phyloP scores from a whole-genome alignment of 2,329 filamentous ascomycete genomes.

The Diaporthe ampelina region DNA sequence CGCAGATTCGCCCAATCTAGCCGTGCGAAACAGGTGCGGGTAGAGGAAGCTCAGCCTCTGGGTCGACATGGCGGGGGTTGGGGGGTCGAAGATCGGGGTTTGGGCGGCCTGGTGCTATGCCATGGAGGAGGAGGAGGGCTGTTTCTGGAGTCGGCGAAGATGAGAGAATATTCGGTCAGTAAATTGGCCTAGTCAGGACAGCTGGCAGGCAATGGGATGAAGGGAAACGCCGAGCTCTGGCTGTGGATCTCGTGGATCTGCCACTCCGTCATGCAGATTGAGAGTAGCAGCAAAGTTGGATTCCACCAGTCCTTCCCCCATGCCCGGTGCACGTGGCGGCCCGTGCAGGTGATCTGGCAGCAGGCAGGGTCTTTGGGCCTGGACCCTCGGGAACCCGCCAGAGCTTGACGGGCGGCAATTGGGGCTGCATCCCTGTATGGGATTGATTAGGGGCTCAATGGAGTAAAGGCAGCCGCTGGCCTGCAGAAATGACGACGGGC shows the following conservation, averaged over 20 bases:
- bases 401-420: constrained; percentile 27
- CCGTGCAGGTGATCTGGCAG: constrained; percentile 24
- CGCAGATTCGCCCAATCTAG: constrained; percentile 61
- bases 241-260: constrained; percentile 35
- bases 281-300: background rate
- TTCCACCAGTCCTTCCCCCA: background rate
- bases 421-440: constrained; percentile 26
- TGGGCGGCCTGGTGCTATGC: constrained; percentile 36
- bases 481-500: constrained; percentile 34
- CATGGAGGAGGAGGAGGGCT: constrained; percentile 30
- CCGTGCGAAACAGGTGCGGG: constrained; percentile 73
- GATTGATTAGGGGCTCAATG: constrained; percentile 30
- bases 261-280: constrained; percentile 35
- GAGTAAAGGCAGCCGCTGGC: constrained; percentile 21
- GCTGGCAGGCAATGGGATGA: constrained; percentile 30
- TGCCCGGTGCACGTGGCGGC: constrained; percentile 30
- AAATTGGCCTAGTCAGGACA: constrained; percentile 19
- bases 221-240: constrained; percentile 27
- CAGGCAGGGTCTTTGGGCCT: constrained; percentile 16
- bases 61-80: constrained; percentile 66
- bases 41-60: constrained; percentile 77
- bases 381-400: constrained; percentile 6
- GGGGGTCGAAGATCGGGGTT: constrained; percentile 8
- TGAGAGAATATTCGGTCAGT: background rate
- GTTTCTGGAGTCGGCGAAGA: background rate